Evolutionary conservation across 352 stramenopile genomes (phyloP).

Genomic region (Globisporangium emineosum): DNA sequence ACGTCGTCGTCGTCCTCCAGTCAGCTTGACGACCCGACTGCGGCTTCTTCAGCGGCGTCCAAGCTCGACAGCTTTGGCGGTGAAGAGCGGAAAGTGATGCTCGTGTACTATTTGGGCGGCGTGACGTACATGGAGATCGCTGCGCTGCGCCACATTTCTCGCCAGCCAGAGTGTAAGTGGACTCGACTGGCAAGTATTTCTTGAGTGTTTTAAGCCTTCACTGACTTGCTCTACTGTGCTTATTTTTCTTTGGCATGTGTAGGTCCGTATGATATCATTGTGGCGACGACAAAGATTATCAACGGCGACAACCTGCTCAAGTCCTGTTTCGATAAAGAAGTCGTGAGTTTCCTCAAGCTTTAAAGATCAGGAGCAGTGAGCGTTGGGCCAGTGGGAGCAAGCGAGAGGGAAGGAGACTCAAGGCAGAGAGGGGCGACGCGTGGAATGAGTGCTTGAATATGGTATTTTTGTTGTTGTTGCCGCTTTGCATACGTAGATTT

Average conservation of each 20-base stretch:
- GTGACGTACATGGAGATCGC: constrained; percentile 98
- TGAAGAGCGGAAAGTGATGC: constrained; percentile 90
- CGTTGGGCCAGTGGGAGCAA: no score
- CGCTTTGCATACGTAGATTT: not conserved
- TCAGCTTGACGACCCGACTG: constrained; percentile 5
- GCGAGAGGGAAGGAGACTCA: not conserved
- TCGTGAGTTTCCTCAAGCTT: constrained; percentile 72
- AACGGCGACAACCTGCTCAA: constrained; percentile 85
- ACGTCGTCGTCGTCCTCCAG: constrained; percentile 18
- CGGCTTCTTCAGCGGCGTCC: constrained; percentile 22
- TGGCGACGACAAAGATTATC: constrained; percentile 92
- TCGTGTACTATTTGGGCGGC: constrained; percentile 96
- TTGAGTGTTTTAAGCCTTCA: not conserved
- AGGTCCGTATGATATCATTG: constrained; percentile 91
- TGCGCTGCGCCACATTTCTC: constrained; percentile 92
- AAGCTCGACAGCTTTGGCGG: constrained; percentile 74
- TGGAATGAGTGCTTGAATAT: constrained; percentile 1
- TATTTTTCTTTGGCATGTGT: constrained; percentile 9
- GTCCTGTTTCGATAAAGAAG: constrained; percentile 83
- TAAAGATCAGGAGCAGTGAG: constrained; percentile 30
- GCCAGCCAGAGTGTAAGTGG: constrained; percentile 87
- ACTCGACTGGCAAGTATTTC: not conserved
- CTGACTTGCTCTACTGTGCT: constrained; percentile 8
- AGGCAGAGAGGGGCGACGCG: not conserved
- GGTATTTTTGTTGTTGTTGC: not conserved